Evolutionary conservation across 2,329 filamentous ascomycete species (phyloP).

Genomic region (Pseudocercospora cruenta): DNA sequence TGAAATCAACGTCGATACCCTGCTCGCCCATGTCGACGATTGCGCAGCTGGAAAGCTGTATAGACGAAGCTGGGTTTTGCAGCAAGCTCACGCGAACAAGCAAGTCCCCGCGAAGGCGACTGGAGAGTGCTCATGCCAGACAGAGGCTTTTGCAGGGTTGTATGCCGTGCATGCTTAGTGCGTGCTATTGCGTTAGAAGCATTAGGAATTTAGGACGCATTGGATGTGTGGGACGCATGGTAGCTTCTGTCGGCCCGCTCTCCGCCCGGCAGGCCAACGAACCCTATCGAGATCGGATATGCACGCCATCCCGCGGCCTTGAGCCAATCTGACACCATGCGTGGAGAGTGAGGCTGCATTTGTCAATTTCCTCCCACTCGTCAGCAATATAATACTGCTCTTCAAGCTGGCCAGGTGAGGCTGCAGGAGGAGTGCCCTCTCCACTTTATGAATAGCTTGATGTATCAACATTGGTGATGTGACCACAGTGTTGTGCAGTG

Average conservation of each 20-base stretch:
- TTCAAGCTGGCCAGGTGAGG: background rate
- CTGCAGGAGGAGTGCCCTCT: background rate
- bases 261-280: background rate
- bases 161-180: background rate
- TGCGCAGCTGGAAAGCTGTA: background rate
- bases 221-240: too few species aligned
- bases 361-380: conserved; percentile 15
- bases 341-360: conserved; percentile 14
- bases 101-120: background rate
- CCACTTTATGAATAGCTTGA: background rate
- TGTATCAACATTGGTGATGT: conserved; percentile 10
- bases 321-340: conserved; percentile 13
- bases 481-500: conserved; percentile 19
- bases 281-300: background rate
- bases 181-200: background rate
- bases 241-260: background rate
- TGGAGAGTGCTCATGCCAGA: background rate
- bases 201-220: too few species aligned
- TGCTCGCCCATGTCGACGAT: background rate
- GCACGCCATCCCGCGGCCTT: conserved; percentile 9
- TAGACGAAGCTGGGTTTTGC: background rate
- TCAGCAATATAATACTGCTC: background rate
- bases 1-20: conserved; percentile 16
- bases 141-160: background rate
- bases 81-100: too few species aligned